Evolutionary conservation across 129 eudicot genomes (phyloP).

Genomic region (Apium graveolens): DNA sequence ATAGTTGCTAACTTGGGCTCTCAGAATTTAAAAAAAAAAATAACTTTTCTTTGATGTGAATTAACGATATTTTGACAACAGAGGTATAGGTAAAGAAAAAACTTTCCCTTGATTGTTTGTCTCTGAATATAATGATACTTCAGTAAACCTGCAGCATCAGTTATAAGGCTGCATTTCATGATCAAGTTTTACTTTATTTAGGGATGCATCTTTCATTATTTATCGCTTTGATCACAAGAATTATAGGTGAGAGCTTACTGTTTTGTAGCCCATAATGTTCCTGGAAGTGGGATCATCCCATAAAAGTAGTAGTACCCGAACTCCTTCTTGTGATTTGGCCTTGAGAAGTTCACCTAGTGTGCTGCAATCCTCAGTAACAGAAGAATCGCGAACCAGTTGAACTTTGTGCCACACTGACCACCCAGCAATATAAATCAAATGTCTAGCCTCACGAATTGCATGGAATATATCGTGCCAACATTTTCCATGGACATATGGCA

Average conservation of each 20-base stretch:
- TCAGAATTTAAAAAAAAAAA: background rate
- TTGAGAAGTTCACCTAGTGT: slow-evolving; percentile 76
- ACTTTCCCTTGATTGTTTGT: background rate
- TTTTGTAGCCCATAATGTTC: slow-evolving; percentile 44
- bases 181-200: no score
- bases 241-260: slow-evolving; percentile 36
- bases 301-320: slow-evolving; percentile 70
- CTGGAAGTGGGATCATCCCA: slow-evolving; percentile 97
- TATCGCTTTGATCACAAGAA: background rate
- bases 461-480: slow-evolving; percentile 92
- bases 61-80: no score
- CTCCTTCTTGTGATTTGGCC: slow-evolving; percentile 92
- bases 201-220: background rate
- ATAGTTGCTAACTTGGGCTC: background rate
- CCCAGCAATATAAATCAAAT: slow-evolving; percentile 71
- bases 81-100: no score
- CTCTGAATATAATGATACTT: background rate
- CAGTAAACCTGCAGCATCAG: background rate
- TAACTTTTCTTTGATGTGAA: no score
- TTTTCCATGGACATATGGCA: slow-evolving; percentile 30
- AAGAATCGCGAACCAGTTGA: slow-evolving; percentile 72
- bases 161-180: background rate
- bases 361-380: slow-evolving; percentile 53
- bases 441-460: slow-evolving; percentile 82
- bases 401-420: slow-evolving; percentile 85